These are phyloP conservation scores for Escovopsis weberi DNA, from an alignment of 2,329 filamentous ascomycete genomes.

Conservation along the genomic window DNA sequence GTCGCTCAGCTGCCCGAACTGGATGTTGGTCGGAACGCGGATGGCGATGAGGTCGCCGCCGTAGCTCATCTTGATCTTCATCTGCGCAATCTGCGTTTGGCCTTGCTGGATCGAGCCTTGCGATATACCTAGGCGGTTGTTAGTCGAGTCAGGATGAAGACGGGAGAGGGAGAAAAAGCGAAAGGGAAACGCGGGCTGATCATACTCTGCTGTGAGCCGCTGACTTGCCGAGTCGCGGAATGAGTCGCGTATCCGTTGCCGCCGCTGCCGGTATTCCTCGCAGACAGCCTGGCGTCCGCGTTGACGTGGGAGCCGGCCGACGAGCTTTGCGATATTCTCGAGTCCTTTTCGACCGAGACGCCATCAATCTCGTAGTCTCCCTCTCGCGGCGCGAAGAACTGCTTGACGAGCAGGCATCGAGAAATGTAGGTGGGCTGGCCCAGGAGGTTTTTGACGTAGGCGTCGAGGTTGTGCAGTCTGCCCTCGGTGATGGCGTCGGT, in stretches of 20 bases:
- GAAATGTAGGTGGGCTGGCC: conserved; percentile 74
- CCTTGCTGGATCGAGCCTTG: conserved; percentile 14
- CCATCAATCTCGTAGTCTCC: conserved; percentile 89
- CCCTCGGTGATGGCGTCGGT: conserved; percentile 96
- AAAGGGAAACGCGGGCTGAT: conserved; percentile 2
- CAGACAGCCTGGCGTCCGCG: conserved; percentile 49
- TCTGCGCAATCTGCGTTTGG: conserved; percentile 15
- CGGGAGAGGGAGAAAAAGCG: background rate
- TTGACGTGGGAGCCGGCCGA: conserved; percentile 47
- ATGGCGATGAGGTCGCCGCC: conserved; percentile 86
- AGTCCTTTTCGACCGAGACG: conserved; percentile 58
- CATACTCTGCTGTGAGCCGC: conserved; percentile 26
- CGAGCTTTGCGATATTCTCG: conserved; percentile 58
- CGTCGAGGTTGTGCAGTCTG: conserved; percentile 79
- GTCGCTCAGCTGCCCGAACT: conserved; percentile 62
- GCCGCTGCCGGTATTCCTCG: conserved; percentile 48
- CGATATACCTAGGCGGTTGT: background rate
- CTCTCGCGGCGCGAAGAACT: conserved; percentile 80
- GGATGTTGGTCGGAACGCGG: conserved; percentile 68
- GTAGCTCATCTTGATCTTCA: conserved; percentile 94
- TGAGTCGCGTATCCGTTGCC: conserved; percentile 36
- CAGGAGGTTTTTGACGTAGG: conserved; percentile 87
- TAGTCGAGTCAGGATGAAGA: background rate
- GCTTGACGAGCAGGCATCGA: conserved; percentile 67
- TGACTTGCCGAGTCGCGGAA: conserved; percentile 29